Percentiles rank a stretch among this genome's conserved stretches.
phyloP scores from a whole-genome alignment of 352 stramenopile species.

The Pythium inflatum region DNA sequence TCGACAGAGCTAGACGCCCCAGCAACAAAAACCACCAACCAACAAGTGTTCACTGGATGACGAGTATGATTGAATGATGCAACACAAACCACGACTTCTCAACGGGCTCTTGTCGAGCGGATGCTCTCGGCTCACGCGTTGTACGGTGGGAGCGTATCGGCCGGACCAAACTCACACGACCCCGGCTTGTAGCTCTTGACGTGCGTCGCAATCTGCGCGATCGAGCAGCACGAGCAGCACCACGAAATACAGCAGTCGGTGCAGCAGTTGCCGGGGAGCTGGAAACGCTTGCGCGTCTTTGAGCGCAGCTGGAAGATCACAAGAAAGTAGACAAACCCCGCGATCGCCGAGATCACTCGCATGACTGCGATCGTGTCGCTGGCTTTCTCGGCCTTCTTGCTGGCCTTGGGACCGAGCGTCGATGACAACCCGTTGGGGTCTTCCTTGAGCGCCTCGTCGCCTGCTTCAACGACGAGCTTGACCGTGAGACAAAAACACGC shows the following conservation, averaged over 20 bases:
- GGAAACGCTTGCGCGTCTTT: not conserved
- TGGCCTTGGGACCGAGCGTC: constrained; percentile 8
- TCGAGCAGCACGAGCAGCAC: constrained; percentile 16
- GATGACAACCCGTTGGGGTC: not conserved
- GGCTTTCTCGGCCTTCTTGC: not conserved
- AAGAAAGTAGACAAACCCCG: constrained; percentile 1
- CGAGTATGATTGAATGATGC: too few relatives aligned
- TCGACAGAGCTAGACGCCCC: too few relatives aligned
- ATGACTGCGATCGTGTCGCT: not conserved
- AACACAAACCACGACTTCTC: too few relatives aligned
- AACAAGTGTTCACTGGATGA: too few relatives aligned
- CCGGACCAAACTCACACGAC: not conserved
- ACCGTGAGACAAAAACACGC: constrained; percentile 5
- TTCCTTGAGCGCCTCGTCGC: constrained; percentile 1
- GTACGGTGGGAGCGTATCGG: not conserved
- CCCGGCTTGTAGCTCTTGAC: constrained; percentile 10
- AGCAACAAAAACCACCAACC: too few relatives aligned
- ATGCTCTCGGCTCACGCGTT: too few relatives aligned
- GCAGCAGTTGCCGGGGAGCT: constrained; percentile 2
- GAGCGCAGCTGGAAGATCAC: constrained; percentile 2
- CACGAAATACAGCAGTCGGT: constrained; percentile 1
- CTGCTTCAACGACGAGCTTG: not conserved
- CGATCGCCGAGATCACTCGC: not conserved
- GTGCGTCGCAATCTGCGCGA: constrained; percentile 23
- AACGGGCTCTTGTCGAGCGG: too few relatives aligned